These are phyloP conservation scores for Panus rudis DNA, from an alignment of 768 basidiomycete genomes.

Conservation along the genomic window DNA sequence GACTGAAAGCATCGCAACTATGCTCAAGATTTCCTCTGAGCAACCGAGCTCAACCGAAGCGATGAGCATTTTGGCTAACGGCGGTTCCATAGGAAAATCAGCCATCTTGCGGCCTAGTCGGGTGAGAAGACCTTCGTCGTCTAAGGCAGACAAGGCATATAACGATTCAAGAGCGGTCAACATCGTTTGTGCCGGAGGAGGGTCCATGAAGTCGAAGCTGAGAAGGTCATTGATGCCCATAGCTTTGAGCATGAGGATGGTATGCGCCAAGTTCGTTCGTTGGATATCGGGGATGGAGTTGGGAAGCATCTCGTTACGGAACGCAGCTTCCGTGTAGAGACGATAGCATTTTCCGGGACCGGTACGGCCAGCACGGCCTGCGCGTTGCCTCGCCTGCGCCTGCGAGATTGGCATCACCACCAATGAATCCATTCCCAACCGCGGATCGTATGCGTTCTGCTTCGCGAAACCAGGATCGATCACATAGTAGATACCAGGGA, in stretches of 20 bases:
- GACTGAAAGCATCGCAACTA: slow-evolving; percentile 96
- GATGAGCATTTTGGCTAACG: slow-evolving; percentile 95
- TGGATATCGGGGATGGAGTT: slow-evolving; percentile 98
- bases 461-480: slow-evolving; percentile 98
- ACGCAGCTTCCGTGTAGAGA: slow-evolving; percentile 96
- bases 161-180: slow-evolving; percentile 91
- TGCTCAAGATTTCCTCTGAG: slow-evolving; percentile 95
- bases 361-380: slow-evolving; percentile 95
- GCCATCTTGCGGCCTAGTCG: slow-evolving; percentile 98
- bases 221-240: slow-evolving; percentile 99
- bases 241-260: slow-evolving; percentile 93
- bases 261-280: slow-evolving; percentile 85
- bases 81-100: slow-evolving; percentile 97
- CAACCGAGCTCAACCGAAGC: slow-evolving; percentile 96
- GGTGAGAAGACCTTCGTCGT: slow-evolving; percentile 94
- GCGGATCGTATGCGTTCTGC: slow-evolving; percentile 97
- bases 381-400: slow-evolving; percentile 91
- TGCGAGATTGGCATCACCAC: slow-evolving; percentile 99
- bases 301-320: slow-evolving; percentile 97
- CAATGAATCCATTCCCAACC: slow-evolving; percentile 96
- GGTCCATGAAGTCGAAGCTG: slow-evolving; percentile 99
- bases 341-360: slow-evolving; percentile 99
- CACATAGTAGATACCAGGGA: slow-evolving; percentile 98
- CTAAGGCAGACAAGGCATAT: slow-evolving; percentile 92
- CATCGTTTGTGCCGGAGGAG: slow-evolving; percentile 95